Conservation (phyloP, 495 filamentous ascomycete species). For the Clohesyomyces aquaticus region DNA sequence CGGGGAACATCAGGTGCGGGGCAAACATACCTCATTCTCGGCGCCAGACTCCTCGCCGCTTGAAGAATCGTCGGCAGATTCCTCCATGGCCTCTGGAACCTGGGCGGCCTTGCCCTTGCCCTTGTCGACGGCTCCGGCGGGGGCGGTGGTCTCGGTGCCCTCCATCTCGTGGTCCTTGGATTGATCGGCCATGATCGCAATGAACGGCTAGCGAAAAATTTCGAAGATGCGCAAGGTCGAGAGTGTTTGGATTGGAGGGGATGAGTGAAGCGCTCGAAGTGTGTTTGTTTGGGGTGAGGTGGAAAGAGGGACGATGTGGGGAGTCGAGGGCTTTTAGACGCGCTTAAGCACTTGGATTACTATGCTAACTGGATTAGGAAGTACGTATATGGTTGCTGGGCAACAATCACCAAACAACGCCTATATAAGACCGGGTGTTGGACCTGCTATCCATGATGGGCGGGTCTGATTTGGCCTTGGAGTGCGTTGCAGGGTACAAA, state of each 20-base stretch:
- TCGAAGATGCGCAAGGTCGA: constrained; percentile 12
- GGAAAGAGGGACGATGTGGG: constrained; percentile 6
- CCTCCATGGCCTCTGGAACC: constrained; percentile 37
- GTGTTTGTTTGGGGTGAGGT: constrained; percentile 7
- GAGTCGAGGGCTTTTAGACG: not conserved
- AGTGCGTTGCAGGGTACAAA: too few species aligned
- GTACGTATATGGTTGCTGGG: not conserved
- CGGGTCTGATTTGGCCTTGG: too few species aligned
- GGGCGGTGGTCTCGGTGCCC: constrained; percentile 33
- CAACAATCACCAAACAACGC: not conserved
- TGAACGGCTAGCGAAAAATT: constrained; percentile 10
- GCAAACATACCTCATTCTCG: constrained; percentile 41
- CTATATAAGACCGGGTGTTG: too few species aligned
- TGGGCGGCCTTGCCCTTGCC: constrained; percentile 51
- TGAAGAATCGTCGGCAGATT: constrained; percentile 39
- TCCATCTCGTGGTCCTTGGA: constrained; percentile 37
- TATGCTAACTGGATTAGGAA: not conserved
- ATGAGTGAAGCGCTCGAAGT: not conserved
- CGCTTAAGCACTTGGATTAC: not conserved
- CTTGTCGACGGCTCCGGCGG: constrained; percentile 41
- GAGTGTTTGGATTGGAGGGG: not conserved
- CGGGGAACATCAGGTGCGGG: not conserved
- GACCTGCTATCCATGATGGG: too few species aligned
- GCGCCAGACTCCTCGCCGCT: constrained; percentile 41
- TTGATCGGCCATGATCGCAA: constrained; percentile 38